Percentiles rank a stretch among this genome's conserved stretches.
These are phyloP conservation scores for Guadua angustifolia DNA, from an alignment of 176 grass and related monocot species.

Conservation along the genomic window DNA sequence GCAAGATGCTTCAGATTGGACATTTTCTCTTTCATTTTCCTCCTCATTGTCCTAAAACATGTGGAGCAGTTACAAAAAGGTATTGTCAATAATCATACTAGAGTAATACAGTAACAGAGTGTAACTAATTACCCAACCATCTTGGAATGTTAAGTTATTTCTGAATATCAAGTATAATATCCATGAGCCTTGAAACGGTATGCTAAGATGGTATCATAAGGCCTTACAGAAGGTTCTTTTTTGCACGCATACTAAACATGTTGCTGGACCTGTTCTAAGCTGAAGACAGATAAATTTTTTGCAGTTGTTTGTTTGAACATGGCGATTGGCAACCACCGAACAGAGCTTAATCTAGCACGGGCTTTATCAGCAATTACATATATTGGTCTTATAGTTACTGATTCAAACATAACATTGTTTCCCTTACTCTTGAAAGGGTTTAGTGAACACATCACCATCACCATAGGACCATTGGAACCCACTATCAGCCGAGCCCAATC, in stretches of 20 bases:
- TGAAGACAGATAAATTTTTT: no score
- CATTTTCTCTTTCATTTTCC: no score
- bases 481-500: background rate
- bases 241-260: no score
- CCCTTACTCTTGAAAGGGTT: background rate
- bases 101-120: conserved; percentile 26
- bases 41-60: conserved; percentile 54
- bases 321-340: background rate
- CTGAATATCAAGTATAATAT: conserved; percentile 23
- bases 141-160: background rate
- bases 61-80: conserved; percentile 7
- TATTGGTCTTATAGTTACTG: background rate
- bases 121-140: background rate
- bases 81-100: conserved; percentile 18
- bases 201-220: no score
- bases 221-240: no score
- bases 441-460: background rate
- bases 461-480: background rate
- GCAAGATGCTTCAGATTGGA: conserved; percentile 39
- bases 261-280: no score
- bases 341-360: background rate
- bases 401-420: background rate
- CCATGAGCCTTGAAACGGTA: no score
- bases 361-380: background rate
- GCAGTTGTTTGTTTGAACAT: background rate